These are phyloP conservation scores for Trichoderma endophyticum DNA, from an alignment of 2,329 filamentous ascomycete genomes.

Conservation along the genomic window DNA sequence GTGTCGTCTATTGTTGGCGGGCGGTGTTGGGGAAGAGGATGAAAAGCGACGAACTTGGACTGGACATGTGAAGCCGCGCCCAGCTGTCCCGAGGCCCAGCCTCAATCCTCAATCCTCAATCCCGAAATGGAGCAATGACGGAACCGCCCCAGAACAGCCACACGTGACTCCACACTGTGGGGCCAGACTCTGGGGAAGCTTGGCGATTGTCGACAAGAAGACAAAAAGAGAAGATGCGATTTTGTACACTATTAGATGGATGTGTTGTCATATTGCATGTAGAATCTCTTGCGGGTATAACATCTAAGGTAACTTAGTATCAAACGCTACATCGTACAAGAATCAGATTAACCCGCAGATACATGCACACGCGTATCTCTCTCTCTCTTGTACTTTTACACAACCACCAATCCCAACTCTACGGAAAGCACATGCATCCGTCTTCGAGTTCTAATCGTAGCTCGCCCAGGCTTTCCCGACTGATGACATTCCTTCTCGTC, in stretches of 20 bases:
- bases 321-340: not conserved
- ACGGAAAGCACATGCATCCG: not conserved
- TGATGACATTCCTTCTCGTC: not conserved
- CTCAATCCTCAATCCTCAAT: not conserved
- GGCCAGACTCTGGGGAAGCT: slow-evolving; percentile 5
- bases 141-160: slow-evolving; percentile 7
- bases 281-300: not conserved
- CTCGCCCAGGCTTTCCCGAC: not conserved
- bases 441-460: not conserved
- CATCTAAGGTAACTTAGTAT: not conserved
- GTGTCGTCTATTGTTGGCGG: not conserved
- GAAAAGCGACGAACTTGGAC: not conserved
- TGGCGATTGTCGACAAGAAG: not conserved
- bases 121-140: slow-evolving; percentile 11
- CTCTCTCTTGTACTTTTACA: not conserved
- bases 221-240: not conserved
- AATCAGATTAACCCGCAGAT: not conserved
- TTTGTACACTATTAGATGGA: not conserved
- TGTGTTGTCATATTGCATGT: not conserved
- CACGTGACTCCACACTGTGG: slow-evolving; percentile 14
- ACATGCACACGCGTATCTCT: not conserved
- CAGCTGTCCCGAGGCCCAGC: slow-evolving; percentile 15
- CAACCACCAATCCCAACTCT: not conserved
- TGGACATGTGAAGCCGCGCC: slow-evolving; percentile 15
- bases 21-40: not conserved